Evolutionary conservation across 345 rosid genomes (phyloP).

Genomic region (Garcia nutans): DNA sequence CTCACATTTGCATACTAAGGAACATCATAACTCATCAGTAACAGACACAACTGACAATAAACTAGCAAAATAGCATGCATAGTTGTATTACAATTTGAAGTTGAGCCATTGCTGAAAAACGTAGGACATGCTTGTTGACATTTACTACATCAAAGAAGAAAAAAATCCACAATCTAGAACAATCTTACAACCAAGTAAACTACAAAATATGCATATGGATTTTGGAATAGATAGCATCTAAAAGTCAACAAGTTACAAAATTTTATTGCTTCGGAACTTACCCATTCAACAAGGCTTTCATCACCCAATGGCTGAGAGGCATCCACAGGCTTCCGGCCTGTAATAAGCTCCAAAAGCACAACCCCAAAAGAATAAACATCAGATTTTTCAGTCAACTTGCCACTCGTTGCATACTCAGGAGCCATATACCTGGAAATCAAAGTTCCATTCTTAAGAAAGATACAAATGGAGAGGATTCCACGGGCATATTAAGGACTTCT

Average conservation of each 20-base stretch:
- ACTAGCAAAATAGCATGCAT: too few species aligned
- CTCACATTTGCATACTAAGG: too few species aligned
- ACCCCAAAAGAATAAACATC: slow-evolving; percentile 97
- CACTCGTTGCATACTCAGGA: slow-evolving; percentile 96
- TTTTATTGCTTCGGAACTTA: slow-evolving; percentile 24
- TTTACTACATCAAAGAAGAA: too few species aligned
- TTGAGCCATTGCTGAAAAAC: too few species aligned
- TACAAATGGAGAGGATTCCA: background rate
- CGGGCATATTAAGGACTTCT: background rate
- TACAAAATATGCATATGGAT: background rate
- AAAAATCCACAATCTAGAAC: too few species aligned
- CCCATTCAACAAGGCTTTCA: slow-evolving; percentile 99
- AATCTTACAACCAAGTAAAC: background rate
- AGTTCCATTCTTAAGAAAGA: slow-evolving; percentile 20
- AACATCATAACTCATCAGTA: too few species aligned
- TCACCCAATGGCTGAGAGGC: slow-evolving; percentile 89
- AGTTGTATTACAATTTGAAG: too few species aligned
- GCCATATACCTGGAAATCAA: slow-evolving; percentile 81
- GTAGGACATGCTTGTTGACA: too few species aligned
- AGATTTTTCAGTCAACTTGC: slow-evolving; percentile 91
- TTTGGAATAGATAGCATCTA: background rate
- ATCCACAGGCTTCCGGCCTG: slow-evolving; percentile 96
- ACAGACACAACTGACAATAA: too few species aligned
- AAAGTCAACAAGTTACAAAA: background rate
- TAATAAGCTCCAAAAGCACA: slow-evolving; percentile 89